phyloP scores from a whole-genome alignment of 2,329 filamentous ascomycete genomes.

The Pyrenophora seminiperda region DNA sequence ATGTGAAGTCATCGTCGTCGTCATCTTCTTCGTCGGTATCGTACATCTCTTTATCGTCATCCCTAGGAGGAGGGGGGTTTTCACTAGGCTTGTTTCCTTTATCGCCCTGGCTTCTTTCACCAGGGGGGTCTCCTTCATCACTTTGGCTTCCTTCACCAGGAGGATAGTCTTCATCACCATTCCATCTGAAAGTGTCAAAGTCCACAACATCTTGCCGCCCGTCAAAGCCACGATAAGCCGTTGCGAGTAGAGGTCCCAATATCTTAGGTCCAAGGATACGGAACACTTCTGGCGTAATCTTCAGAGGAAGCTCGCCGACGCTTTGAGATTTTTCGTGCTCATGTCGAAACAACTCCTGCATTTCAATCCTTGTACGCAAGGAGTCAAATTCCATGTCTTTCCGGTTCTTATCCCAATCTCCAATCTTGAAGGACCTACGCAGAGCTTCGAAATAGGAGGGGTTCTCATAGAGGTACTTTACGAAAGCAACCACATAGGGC shows the following conservation, averaged over 20 bases:
- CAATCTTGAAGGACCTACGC: background rate
- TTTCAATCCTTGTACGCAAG: background rate
- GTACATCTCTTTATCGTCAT: background rate
- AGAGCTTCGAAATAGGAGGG: background rate
- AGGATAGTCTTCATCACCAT: background rate
- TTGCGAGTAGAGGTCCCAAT: background rate
- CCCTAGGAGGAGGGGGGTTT: background rate
- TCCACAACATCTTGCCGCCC: background rate
- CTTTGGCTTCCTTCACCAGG: background rate
- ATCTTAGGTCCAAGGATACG: background rate
- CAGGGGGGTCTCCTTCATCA: background rate
- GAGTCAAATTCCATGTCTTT: background rate
- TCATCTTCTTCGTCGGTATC: slow-evolving; percentile 1
- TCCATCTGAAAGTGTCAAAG: background rate
- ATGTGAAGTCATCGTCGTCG: background rate
- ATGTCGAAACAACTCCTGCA: background rate
- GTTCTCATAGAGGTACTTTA: background rate
- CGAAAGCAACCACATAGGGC: background rate
- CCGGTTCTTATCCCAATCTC: background rate
- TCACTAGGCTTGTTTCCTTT: background rate
- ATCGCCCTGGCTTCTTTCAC: background rate
- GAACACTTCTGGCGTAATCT: background rate
- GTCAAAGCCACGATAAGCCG: background rate
- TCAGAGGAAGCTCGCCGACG: background rate
- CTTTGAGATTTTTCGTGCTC: background rate